Evolutionary conservation across 2,329 filamentous ascomycete species (phyloP), one percentile per base, ranked within the genome.

Genomic region (Colletotrichum tofieldiae): DNA sequence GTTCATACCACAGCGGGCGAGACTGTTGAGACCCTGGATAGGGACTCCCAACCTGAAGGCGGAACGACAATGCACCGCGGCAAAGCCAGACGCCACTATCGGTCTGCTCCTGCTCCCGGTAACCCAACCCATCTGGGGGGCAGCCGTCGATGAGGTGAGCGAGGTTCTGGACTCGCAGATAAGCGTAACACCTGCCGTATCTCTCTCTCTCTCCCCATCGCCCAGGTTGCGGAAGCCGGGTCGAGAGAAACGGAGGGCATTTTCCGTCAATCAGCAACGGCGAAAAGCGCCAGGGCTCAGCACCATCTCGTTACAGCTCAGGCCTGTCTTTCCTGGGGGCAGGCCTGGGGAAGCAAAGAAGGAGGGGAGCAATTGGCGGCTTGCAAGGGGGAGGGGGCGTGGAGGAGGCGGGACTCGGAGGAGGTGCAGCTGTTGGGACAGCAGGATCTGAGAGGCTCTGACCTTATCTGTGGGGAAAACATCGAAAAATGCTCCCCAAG

Each of bases 401-500:
- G 35, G 43, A 29, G 47, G 23, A 39, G 35, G 26, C n/a, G 20
- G 58, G 26, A 20, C 23, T 14, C 5, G 56, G 23, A 29, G 41
- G 58, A 51, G 41, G 41, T 69, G 59, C 51, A 56, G 66, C 59
- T 61, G 65, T 43, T 23, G 20, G 37, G n/a, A 49, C 32, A 67
- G 58, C 49, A 55, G 32, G 66, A 56, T 49, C 60, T 64, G 20
- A 39, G 51, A 47, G 58, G 18, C 58, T 55, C 54, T 55, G 67
- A 69, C 65, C 69, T 72, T 72, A 72, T 72, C 69, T 72, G 65
- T 72, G 69, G 69, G 52, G 69, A 56, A 72, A 68, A 60, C 69
- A 64, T 69, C 65, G 69, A 72, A 72, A 72, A 65, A 60, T 72
- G 45, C 52, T 59, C 59, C 69, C 68, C 56, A 52, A 37, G 52